phyloP scores from a whole-genome alignment of 257 asterid genomes.

The Penstemon barbatus region DNA sequence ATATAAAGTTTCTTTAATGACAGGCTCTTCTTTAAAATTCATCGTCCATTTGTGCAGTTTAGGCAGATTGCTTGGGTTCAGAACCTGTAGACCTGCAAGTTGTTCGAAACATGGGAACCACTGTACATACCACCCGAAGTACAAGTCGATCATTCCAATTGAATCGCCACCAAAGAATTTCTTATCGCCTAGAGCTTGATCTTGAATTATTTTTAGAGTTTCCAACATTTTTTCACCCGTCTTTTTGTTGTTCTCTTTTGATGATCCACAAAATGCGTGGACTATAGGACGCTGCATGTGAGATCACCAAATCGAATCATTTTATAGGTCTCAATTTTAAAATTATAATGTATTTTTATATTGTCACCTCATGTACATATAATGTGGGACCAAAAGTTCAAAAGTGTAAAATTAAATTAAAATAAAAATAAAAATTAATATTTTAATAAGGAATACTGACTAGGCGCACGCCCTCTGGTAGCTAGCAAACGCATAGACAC shows the following conservation, averaged over 20 bases:
- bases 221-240: conserved; percentile 19
- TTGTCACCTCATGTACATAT: too few species aligned
- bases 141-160: conserved; percentile 45
- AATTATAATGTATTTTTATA: too few species aligned
- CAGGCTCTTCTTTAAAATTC: conserved; percentile 32
- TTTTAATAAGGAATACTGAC: too few species aligned
- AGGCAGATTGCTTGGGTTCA: conserved; percentile 36
- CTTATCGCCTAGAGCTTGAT: conserved; percentile 43
- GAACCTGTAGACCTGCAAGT: conserved; percentile 28
- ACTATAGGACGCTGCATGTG: neutral
- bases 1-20: conserved; percentile 24
- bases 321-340: too few species aligned
- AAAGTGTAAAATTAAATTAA: too few species aligned
- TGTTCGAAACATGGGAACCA: conserved; percentile 2
- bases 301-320: too few species aligned
- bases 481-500: too few species aligned
- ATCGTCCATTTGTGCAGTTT: conserved; percentile 37
- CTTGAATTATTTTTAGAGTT: conserved; percentile 36
- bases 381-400: too few species aligned
- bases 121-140: conserved; percentile 29
- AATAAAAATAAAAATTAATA: too few species aligned
- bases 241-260: conserved; percentile 15
- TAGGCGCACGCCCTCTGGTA: too few species aligned
- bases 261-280: conserved; percentile 29
- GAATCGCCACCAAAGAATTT: conserved; percentile 43